Evolutionary conservation across 2,329 filamentous ascomycete genomes (phyloP).

Genomic region (Fusarium decemcellulare): DNA sequence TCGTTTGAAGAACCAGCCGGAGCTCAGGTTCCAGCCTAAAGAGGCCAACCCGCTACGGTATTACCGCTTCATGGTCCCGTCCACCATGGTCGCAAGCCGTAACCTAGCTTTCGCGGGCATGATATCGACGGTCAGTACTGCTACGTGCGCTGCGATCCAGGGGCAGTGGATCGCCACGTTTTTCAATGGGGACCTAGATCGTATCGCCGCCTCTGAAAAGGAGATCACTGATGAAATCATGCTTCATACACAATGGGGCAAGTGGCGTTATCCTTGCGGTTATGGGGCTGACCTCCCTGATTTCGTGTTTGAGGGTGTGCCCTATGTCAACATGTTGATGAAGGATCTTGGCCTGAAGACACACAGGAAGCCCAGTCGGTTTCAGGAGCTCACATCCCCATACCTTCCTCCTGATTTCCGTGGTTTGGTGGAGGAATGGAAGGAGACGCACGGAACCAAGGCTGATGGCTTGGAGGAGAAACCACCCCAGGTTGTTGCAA

Average conservation of each 20-base stretch:
- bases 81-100: neutral
- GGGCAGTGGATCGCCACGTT: constrained; percentile 5
- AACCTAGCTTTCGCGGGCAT: constrained; percentile 1
- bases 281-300: constrained; percentile 75
- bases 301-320: constrained; percentile 82
- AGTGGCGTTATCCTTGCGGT: constrained; percentile 77
- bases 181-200: neutral
- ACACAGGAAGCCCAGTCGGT: constrained; percentile 28
- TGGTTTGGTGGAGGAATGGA: constrained; percentile 48
- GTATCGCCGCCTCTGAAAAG: constrained; percentile 49
- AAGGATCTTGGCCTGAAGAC: constrained; percentile 73
- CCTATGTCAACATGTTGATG: constrained; percentile 70
- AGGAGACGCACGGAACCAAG: neutral
- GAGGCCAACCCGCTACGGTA: constrained; percentile 1
- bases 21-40: neutral
- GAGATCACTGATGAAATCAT: constrained; percentile 68
- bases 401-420: constrained; percentile 44
- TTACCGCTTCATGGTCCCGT: constrained; percentile 2
- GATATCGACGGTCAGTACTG: constrained; percentile 1
- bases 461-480: too few relatives aligned
- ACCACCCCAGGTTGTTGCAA: too few relatives aligned
- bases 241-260: constrained; percentile 77
- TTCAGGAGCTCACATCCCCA: constrained; percentile 33
- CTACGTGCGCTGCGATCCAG: neutral
- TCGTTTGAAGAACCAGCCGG: neutral